A percentile compares a stretch with the other conserved stretches of the same genome.
Conservation (phyloP, 83 land plant genomes). For the Diphasiastrum complanatum region DNA sequence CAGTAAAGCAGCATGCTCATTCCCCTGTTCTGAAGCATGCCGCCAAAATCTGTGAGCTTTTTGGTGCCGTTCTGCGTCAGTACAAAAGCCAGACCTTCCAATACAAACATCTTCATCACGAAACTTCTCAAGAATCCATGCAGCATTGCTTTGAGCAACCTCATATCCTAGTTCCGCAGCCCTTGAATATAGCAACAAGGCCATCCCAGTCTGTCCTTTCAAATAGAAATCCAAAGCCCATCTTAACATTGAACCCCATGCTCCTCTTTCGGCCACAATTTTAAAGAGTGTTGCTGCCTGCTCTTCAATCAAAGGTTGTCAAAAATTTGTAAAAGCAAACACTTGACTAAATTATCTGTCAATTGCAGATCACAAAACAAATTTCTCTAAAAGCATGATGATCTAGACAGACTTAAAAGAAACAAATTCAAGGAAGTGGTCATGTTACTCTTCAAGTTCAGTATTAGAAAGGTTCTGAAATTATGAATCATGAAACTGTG, state of each 20-base stretch:
- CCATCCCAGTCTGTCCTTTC: slow-evolving; percentile 77
- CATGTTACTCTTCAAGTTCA: no score
- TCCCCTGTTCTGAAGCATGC: slow-evolving; percentile 99
- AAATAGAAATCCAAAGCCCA: slow-evolving; percentile 89
- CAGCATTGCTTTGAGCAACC: slow-evolving; percentile 97
- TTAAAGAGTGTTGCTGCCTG: slow-evolving; percentile 83
- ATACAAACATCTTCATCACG: slow-evolving; percentile 70
- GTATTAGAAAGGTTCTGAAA: no score
- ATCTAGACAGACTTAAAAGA: no score
- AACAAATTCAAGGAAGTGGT: no score
- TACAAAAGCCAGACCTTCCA: slow-evolving; percentile 80
- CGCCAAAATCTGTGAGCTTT: slow-evolving; percentile 91
- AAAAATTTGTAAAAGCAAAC: no score
- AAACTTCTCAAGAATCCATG: slow-evolving; percentile 96
- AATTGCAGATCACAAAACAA: no score
- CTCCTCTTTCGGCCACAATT: slow-evolving; percentile 93
- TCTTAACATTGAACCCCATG: slow-evolving; percentile 88
- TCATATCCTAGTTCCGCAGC: slow-evolving; percentile 95
- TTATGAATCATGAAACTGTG: no score
- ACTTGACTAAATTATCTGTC: no score
- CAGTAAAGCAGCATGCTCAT: slow-evolving; percentile 93
- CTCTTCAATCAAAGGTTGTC: no score
- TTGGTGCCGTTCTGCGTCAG: slow-evolving; percentile 77
- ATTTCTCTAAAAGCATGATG: no score
- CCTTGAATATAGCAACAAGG: slow-evolving; percentile 76